A percentile compares a stretch with the other conserved stretches of the same genome.
These are phyloP conservation scores for Colletotrichum graminicola DNA, from an alignment of 2,329 filamentous ascomycete species.

Conservation along the genomic window DNA sequence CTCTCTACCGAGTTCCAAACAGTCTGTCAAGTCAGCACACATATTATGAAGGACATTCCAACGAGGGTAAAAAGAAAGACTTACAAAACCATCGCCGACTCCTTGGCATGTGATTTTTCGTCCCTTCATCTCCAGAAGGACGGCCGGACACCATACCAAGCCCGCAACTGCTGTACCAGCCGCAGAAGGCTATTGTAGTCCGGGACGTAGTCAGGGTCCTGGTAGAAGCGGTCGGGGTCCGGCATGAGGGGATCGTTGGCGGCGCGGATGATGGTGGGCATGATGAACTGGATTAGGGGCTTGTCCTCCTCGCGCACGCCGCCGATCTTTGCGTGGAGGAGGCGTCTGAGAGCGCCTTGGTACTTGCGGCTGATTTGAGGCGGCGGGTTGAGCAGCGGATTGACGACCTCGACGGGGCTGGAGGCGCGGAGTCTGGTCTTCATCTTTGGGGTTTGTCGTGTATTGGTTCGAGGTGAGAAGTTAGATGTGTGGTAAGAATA, in stretches of 20 bases:
- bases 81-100: not conserved
- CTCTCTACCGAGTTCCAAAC: no score
- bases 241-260: slow-evolving; percentile 14
- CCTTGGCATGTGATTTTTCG: no score
- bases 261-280: slow-evolving; percentile 8
- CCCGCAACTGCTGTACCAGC: slow-evolving; percentile 4
- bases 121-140: not conserved
- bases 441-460: not conserved
- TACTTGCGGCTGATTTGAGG: not conserved
- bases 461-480: not conserved
- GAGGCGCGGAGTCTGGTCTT: not conserved
- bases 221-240: slow-evolving; percentile 11
- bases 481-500: no score
- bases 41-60: not conserved
- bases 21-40: not conserved
- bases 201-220: not conserved
- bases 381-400: not conserved
- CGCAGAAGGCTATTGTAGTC: not conserved
- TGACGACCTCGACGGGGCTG: not conserved
- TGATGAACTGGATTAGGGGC: not conserved
- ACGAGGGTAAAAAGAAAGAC: not conserved
- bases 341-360: not conserved
- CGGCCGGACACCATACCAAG: not conserved
- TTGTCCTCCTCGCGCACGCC: not conserved
- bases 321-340: not conserved